A percentile compares a stretch with the other conserved stretches of the same genome.
phyloP scores from a whole-genome alignment of 441 rosid species.

The Rhodomyrtus psidioides region DNA sequence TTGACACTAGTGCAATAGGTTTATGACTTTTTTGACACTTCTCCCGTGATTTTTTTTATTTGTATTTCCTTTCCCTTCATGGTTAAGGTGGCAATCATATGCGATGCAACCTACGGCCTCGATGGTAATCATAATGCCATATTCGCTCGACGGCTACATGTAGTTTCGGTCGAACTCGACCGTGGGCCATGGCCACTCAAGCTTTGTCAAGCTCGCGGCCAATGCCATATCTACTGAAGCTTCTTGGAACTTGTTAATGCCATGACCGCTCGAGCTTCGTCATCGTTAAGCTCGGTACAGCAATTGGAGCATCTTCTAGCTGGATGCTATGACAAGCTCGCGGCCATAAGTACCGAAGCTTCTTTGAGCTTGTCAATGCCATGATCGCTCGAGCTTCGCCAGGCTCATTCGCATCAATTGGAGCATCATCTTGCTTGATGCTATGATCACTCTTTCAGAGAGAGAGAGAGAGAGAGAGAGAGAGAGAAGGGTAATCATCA shows the following conservation, averaged over 20 bases:
- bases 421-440: not conserved
- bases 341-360: not conserved
- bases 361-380: not conserved
- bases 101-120: not conserved
- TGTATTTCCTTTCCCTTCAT: not conserved
- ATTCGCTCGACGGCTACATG: not conserved
- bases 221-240: too few species aligned
- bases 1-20: too few species aligned
- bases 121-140: not conserved
- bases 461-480: not conserved
- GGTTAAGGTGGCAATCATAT: too few species aligned
- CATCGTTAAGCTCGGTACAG: accelerated
- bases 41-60: not conserved
- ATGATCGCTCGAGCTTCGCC: not conserved
- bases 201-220: not conserved
- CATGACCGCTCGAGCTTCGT: not conserved
- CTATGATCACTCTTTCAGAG: not conserved
- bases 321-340: not conserved
- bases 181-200: not conserved
- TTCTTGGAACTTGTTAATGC: not conserved
- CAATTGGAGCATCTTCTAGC: not conserved
- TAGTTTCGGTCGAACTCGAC: not conserved
- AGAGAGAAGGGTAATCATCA: not conserved
- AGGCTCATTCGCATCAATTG: not conserved
- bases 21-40: too few species aligned